Evolutionary conservation across 73 alveolate species (phyloP).

Genomic region (Paramecium pentaurelia): DNA sequence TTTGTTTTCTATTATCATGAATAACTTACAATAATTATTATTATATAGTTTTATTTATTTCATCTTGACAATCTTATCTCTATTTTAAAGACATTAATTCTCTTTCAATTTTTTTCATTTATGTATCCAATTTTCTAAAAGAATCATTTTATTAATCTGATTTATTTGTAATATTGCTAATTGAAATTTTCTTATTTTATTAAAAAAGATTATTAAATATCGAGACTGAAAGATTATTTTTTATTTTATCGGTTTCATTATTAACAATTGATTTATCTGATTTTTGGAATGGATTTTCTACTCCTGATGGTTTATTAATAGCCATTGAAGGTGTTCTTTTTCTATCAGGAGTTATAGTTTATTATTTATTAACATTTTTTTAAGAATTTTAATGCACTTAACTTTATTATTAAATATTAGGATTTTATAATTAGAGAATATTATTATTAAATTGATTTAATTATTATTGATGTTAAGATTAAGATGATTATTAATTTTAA

Average conservation of each 20-base stretch:
- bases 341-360: constrained; percentile 30
- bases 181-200: neutral
- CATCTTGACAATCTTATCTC: neutral
- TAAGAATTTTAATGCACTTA: neutral
- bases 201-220: neutral
- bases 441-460: neutral
- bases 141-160: neutral
- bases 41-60: neutral
- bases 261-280: neutral
- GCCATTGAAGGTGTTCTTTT: constrained; percentile 21
- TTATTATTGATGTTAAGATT: neutral
- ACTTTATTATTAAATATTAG: neutral
- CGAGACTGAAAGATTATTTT: constrained; percentile 32
- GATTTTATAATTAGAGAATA: neutral
- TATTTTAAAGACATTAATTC: neutral
- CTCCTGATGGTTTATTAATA: neutral
- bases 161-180: neutral
- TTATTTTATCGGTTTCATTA: neutral
- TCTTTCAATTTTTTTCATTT: neutral
- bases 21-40: neutral
- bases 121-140: neutral
- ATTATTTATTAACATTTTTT: neutral
- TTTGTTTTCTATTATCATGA: neutral
- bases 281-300: neutral
- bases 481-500: neutral